Base-by-base conservation (phyloP, 75 land plant genomes). In the Sequoia sempervirens region DNA sequence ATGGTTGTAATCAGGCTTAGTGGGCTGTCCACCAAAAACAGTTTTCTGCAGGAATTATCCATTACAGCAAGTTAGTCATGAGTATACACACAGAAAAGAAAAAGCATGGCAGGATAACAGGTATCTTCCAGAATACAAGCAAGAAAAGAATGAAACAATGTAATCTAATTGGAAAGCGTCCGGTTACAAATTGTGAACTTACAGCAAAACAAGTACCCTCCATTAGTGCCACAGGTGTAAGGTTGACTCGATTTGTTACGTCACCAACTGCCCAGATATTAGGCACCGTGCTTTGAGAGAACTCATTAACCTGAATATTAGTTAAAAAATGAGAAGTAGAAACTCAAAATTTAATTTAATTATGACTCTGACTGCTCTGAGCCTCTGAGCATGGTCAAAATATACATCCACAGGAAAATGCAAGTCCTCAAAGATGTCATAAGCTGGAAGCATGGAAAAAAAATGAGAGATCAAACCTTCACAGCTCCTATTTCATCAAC, bases 201-300 rank as follows among this genome's bases (percentile, higher is more conserved):
- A 96, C 99, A 37, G 98, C 86, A 84, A 98, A 93, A 86, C 95
- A 98, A 50, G 95, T 91, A 78, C 92, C 99, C 84, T 98, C 98
- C 95, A 94, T 92, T 72, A 96, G 87, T 14, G 98, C 99, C 75
- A 98, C 96, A 70, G 96, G 98, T 26, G 98, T 98, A 37, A 98
- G 91, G 89, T 98, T 98, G 84, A 94, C 86, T 14, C 99, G 87
- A 88, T 96, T 94, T 75, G 99, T 98, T 70, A 96, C 98, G 89
- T 98, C 99, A 80, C 99, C 99, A 52, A 98, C 85, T 70, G 98
- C 98, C 96, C 98, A 98, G 56, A 98, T 96, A 81, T 91, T 98
- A 36, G 99, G 96, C 52, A 96, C 84, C 61, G 82, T 93, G 40
- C 93, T 94, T 18, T 82, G 95, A 78, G 98, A 96, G 83, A 91